Conservation (phyloP, 2,329 filamentous ascomycete species). For the Didymella glomerata region DNA sequence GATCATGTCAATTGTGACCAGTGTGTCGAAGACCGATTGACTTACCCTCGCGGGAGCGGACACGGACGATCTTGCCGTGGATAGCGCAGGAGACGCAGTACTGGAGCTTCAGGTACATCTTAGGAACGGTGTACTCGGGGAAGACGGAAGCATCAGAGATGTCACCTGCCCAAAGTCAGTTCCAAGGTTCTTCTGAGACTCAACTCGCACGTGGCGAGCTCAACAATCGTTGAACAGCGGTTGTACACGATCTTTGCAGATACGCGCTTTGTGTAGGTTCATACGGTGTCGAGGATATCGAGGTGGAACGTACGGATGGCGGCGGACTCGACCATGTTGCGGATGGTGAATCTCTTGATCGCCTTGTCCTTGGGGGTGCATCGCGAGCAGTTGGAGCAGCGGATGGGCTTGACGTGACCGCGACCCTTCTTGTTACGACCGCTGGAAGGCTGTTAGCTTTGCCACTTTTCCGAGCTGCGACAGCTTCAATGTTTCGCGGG, state of each 20-base stretch:
- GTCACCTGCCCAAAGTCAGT: conserved; percentile 75
- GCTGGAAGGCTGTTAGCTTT: conserved; percentile 62
- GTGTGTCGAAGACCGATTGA: neutral
- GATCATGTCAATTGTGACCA: neutral
- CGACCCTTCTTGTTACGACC: conserved; percentile 99
- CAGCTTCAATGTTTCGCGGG: conserved; percentile 18
- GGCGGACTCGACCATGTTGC: conserved; percentile 99
- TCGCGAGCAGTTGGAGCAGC: conserved; percentile 83
- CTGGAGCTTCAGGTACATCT: conserved; percentile 99
- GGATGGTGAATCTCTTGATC: conserved; percentile 99
- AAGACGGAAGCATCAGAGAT: conserved; percentile 99
- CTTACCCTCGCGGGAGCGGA: conserved; percentile 14
- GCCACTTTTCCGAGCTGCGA: conserved; percentile 19
- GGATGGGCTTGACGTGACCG: conserved; percentile 99
- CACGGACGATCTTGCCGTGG: conserved; percentile 98
- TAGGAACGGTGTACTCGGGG: conserved; percentile 98
- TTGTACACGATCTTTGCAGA: conserved; percentile 9
- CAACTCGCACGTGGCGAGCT: conserved; percentile 10
- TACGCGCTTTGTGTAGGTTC: conserved; percentile 10
- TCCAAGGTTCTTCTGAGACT: conserved; percentile 22
- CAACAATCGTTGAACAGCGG: conserved; percentile 10
- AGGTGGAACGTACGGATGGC: conserved; percentile 86
- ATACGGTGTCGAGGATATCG: conserved; percentile 14
- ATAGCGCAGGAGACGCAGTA: conserved; percentile 99
- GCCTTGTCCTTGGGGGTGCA: conserved; percentile 99